Base-by-base conservation (phyloP, 1,284 basidiomycete genomes). In the Ceraceosorus guamensis region DNA sequence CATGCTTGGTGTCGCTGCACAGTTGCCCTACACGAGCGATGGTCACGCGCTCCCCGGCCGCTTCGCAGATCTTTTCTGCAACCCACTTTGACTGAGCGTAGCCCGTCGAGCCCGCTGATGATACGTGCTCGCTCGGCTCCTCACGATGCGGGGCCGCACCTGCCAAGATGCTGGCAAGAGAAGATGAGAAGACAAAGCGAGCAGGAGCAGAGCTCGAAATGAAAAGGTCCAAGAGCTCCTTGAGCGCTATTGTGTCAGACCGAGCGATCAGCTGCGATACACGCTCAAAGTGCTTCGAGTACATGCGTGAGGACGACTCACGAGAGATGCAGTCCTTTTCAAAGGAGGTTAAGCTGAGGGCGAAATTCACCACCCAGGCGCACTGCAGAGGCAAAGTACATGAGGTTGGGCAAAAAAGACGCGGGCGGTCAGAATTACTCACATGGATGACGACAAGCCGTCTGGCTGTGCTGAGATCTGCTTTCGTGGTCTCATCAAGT, bases 61-160 rank as follows among this genome's bases (percentile, higher is more conserved):
- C 66, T 65, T 82, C 76, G 60, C 81, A 81, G 0, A 85, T 55
- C 63, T 81, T 82, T 77, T 85, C 84, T 0, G 80, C 81, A 0
- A 84, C 81, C 83, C 83, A 85, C 67, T 85, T 85, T 50, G 73
- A 78, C 46, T 80, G 67, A 4, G 80, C 83, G 61, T 85, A 84
- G 33, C 84, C 83, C 46, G 83, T 82, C 3, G 73, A 70, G 7
- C 78, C 78, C 0, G 81, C 80, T 13, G 77, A 76, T 2, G 63
- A 70, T 4, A 81, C 77, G 24, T 76, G 63, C 5, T 70, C 59
- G 8, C 77, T 73, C 43, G 81, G 78, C 6, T 72, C 70, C 57
- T 82, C 81, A 2, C 70, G 63, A 2, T 77, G 76, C 18, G 63
- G 54, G 56, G 6, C 75, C 56, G 53, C 52, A 55, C 59, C 54